Conservation (phyloP, 805 yeast genomes). For the Yamadazyma sp. region DNA sequence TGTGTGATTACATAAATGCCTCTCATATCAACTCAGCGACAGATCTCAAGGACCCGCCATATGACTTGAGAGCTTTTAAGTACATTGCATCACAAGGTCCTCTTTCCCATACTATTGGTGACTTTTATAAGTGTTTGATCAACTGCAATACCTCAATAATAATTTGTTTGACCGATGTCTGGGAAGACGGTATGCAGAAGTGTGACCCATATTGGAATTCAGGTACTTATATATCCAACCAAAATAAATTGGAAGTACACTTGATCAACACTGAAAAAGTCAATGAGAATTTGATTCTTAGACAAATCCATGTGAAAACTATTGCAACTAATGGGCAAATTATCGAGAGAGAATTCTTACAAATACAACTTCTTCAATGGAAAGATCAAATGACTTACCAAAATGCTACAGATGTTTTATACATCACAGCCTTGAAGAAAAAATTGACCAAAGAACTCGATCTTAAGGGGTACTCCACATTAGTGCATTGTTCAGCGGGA, state of each 20-base stretch:
- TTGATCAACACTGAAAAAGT: conserved; percentile 22
- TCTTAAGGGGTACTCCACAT: conserved; percentile 44
- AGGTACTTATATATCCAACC: conserved; percentile 46
- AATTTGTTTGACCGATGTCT: conserved; percentile 71
- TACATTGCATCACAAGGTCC: conserved; percentile 92
- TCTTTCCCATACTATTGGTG: conserved; percentile 64
- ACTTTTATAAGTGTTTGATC: conserved; percentile 79
- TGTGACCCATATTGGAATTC: conserved; percentile 77
- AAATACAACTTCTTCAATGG: conserved; percentile 81
- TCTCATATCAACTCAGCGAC: conserved; percentile 49
- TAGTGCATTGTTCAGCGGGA: conserved; percentile 95
- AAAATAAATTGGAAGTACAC: conserved; percentile 23
- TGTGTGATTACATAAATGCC: conserved; percentile 84
- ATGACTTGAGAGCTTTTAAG: conserved; percentile 15
- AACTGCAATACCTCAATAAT: conserved; percentile 65
- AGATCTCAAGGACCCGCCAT: not conserved
- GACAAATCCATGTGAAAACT: conserved; percentile 31
- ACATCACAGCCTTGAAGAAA: conserved; percentile 36
- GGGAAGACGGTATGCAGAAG: conserved; percentile 75
- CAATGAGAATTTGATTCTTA: conserved; percentile 23
- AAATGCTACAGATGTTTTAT: conserved; percentile 56
- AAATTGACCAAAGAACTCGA: conserved; percentile 13
- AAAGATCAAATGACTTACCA: conserved; percentile 72
- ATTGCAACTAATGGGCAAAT: conserved; percentile 9
- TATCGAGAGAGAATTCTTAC: conserved; percentile 46